Base-by-base conservation (phyloP, 1,284 basidiomycete species). In the Ustilago trichophora region DNA sequence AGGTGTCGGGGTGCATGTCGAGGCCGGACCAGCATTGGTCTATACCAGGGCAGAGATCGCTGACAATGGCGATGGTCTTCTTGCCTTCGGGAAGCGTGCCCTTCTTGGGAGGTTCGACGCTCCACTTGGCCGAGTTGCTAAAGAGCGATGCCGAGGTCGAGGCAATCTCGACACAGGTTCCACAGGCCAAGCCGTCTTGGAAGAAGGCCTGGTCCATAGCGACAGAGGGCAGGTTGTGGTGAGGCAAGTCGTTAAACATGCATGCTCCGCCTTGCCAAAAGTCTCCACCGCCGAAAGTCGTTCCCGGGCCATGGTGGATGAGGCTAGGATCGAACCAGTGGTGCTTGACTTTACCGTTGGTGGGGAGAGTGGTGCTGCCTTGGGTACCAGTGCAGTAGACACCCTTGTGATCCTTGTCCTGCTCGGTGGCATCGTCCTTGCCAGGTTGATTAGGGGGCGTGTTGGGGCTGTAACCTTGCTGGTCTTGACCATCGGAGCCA, bases 231-330 rank as follows among this genome's bases (percentile, higher is more conserved):
- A 70, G 43, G 32, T 56, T 48, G 29, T 25, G 33, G 50, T 70
- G 67, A 5, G 67, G 62, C 8, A 70, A 31, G 12, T 34, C 33
- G 50, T 70, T 62, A 13, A 33, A 51, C 67, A 65, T 65, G 51
- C 67, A 70, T 9, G 67, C 67, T 6, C 67, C 67, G 10, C 67
- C 67, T 26, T 70, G 26, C 62, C 62, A 70, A 24, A 53, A 47
- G 37, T 41, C 10, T 4, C 53, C 53, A 9, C 44, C 57, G 25
- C 64, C 64, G 21, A 64, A 69, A 6, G 36, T 27, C 6, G 66
- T 69, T 16, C 66, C 66, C 1, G 58, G 65, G 5, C 65, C 65
- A 31, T 62, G 65, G 29, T 68, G 36, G 33, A 68, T 46, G 13
- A 62, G 42, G 2, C 19, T 15, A 12, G 58, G 65, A 33, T 44